phyloP scores from a whole-genome alignment of 768 basidiomycete genomes.

The Phlegmacium glaucopus region DNA sequence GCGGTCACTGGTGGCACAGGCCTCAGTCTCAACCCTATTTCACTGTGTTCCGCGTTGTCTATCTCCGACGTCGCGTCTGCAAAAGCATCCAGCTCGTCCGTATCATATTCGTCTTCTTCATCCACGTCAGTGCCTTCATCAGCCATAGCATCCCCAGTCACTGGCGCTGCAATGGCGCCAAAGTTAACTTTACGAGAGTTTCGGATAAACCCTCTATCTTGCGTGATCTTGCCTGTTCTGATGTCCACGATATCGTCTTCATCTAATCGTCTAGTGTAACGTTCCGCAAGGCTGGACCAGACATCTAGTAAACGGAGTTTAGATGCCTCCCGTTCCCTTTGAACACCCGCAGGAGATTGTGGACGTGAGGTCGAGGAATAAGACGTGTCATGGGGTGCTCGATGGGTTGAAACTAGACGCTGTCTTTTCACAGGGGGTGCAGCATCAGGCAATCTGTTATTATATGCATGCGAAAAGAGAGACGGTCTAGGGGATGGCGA shows the following conservation, averaged over 20 bases:
- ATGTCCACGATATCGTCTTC: constrained; percentile 82
- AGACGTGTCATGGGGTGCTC: constrained; percentile 24
- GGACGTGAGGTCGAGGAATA: constrained; percentile 34
- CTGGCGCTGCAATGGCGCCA: constrained; percentile 46
- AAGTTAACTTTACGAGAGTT: constrained; percentile 41
- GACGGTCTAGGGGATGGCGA: not conserved
- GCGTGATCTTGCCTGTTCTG: constrained; percentile 53
- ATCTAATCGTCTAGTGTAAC: constrained; percentile 63
- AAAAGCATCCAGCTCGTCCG: constrained; percentile 60
- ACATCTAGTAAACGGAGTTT: constrained; percentile 53
- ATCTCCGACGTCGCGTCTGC: constrained; percentile 28
- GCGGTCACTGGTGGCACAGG: constrained; percentile 13
- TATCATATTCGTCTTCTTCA: constrained; percentile 47
- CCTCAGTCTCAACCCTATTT: constrained; percentile 19
- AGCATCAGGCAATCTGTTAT: constrained; percentile 18
- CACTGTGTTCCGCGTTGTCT: constrained; percentile 26
- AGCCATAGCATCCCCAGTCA: constrained; percentile 32
- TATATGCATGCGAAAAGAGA: not conserved
- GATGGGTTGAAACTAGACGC: constrained; percentile 44
- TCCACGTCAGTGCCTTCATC: constrained; percentile 42
- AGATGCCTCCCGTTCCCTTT: constrained; percentile 55
- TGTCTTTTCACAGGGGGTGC: constrained; percentile 46
- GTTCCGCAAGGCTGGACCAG: constrained; percentile 68
- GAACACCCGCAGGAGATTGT: constrained; percentile 36
- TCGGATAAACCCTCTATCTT: constrained; percentile 68